Evolutionary conservation across 495 filamentous ascomycete genomes (phyloP).

Genomic region (Neurospora africana): DNA sequence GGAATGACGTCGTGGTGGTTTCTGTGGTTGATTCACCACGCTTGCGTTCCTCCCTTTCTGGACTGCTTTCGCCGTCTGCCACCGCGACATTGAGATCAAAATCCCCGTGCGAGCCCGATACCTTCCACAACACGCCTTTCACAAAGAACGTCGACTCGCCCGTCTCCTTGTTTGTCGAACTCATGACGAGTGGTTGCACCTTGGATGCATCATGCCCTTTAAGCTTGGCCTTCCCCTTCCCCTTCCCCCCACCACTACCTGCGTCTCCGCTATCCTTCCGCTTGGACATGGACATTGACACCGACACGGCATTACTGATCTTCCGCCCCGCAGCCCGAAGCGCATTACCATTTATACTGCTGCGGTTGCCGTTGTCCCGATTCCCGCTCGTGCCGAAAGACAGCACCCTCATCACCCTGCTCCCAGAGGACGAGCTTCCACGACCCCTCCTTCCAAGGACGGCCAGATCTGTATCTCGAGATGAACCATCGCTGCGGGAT

Average conservation of each 20-base stretch:
- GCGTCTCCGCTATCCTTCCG: not conserved
- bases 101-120: conserved; percentile 1
- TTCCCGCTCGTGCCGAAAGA: not conserved
- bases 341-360: not conserved
- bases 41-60: not conserved
- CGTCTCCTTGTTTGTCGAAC: not conserved
- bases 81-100: not conserved
- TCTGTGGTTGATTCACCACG: conserved; percentile 2
- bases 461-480: not conserved
- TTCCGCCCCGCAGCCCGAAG: not conserved
- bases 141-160: conserved; percentile 3
- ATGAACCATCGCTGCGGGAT: not conserved
- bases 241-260: not conserved
- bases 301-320: not conserved
- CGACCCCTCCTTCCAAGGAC: not conserved
- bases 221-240: not conserved
- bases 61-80: not conserved
- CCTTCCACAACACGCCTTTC: not conserved
- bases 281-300: not conserved
- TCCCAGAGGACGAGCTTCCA: not conserved
- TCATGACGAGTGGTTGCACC: not conserved
- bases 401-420: conserved; percentile 11
- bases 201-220: not conserved
- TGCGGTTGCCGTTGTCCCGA: not conserved
- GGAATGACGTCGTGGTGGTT: conserved; percentile 1